Percentiles rank a stretch among this genome's conserved stretches.
Evolutionary conservation across 306 rosid genomes (phyloP).

Genomic region (Ochetophila trinervis): DNA sequence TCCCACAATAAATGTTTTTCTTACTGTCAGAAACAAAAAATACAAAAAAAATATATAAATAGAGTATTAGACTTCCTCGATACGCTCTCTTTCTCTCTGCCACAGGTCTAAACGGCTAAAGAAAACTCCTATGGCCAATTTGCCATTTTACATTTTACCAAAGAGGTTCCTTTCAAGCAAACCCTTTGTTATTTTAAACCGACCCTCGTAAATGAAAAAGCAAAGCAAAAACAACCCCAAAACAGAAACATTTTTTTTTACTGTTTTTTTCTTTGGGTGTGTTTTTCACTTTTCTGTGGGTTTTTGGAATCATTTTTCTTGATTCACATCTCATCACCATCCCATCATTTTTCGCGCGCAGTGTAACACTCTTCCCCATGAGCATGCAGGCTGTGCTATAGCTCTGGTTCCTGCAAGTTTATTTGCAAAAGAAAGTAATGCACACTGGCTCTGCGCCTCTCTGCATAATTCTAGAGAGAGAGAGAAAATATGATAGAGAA

Average conservation of each 20-base stretch:
- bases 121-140: neutral
- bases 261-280: neutral
- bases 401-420: conserved; percentile 1
- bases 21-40: neutral
- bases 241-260: neutral
- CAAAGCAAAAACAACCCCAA: neutral
- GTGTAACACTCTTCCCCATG: conserved; percentile 34
- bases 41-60: too few relatives aligned
- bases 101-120: neutral
- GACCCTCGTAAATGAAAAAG: neutral
- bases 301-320: conserved; percentile 7
- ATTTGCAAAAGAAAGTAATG: neutral
- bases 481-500: neutral
- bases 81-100: neutral
- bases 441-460: neutral
- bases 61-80: too few relatives aligned
- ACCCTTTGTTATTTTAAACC: conserved; percentile 24
- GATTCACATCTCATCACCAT: conserved; percentile 32
- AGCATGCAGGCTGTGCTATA: neutral
- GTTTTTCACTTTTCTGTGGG: neutral
- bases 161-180: conserved; percentile 55
- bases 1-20: neutral
- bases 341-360: conserved; percentile 30
- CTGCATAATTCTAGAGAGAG: neutral
- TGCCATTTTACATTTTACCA: conserved; percentile 16